Percentiles rank a stretch among this genome's conserved stretches.
Evolutionary conservation across 495 filamentous ascomycete genomes (phyloP).

Genomic region (Aspergillus saccharolyticus): DNA sequence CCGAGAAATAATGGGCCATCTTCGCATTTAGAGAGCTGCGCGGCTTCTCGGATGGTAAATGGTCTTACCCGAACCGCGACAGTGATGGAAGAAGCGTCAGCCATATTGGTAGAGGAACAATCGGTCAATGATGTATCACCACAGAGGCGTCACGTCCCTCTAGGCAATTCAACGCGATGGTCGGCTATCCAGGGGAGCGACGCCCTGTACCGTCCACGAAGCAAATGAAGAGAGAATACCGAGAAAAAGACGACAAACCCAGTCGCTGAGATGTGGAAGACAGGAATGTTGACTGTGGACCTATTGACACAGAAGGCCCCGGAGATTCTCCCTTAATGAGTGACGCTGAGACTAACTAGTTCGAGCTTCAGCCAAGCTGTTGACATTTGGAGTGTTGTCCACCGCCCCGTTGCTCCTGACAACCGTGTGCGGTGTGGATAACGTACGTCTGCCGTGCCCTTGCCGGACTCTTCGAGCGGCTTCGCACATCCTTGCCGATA

Average conservation of each 20-base stretch:
- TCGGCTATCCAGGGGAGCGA: slow-evolving; percentile 17
- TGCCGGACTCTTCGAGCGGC: not conserved
- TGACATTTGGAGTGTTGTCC: slow-evolving; percentile 31
- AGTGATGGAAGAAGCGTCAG: slow-evolving; percentile 66
- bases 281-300: slow-evolving; percentile 27
- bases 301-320: slow-evolving; percentile 12
- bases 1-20: slow-evolving; percentile 90
- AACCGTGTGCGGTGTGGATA: slow-evolving; percentile 20
- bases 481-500: not conserved
- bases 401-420: slow-evolving; percentile 34
- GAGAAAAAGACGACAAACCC: slow-evolving; percentile 8
- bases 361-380: slow-evolving; percentile 26
- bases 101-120: slow-evolving; percentile 44
- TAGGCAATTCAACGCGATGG: slow-evolving; percentile 9
- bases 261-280: not conserved
- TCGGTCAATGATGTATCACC: not conserved
- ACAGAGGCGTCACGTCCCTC: slow-evolving; percentile 11
- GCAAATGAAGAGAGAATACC: slow-evolving; percentile 5
- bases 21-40: slow-evolving; percentile 67
- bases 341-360: slow-evolving; percentile 12
- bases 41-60: slow-evolving; percentile 69
- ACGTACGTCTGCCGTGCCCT: not conserved
- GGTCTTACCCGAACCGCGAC: slow-evolving; percentile 82
- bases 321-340: slow-evolving; percentile 13
- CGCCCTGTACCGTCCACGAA: slow-evolving; percentile 20